Base-by-base conservation (phyloP, 257 asterid species). In the Thymus quinquecostatus region DNA sequence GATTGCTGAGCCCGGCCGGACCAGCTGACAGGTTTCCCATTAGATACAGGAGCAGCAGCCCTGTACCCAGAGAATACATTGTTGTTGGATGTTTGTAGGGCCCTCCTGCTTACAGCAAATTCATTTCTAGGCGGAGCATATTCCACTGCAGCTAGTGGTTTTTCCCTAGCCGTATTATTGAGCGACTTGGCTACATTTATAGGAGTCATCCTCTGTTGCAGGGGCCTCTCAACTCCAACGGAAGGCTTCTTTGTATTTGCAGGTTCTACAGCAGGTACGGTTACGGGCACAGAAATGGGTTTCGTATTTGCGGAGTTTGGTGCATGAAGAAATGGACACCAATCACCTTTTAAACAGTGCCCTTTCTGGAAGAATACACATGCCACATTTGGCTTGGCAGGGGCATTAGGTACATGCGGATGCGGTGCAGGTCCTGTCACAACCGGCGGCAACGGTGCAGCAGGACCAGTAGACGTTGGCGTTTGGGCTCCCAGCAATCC, bases 301-400 rank as follows among this genome's bases (percentile, higher is more conserved):
- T 92, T 88, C 75, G 77, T 84, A 68, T 63, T 82, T 68, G 72
- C 61, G 63, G 86, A 61, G 59, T 71, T 77, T 47, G 96, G 92
- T 41, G 70, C 81, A 59, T 92, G 98, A 71, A 84, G 81, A 72
- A 88, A 92, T 1, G 86, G 89, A 75, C 98, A 92, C 92, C 97
- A 86, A 78, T 92, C 95, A 27, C 98, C 98, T 83, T 83, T 92
- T 43, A 86, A 59, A 67, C 98, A 92, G 75, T 55, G 47, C 30
- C 97, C 96, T 62, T 87, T 87, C 78, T 86, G 97, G 80, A 92
- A 92, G 83, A 84, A 92, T 43, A 90, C 66, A 65, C 98, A 92
- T 4, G 97, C 77, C 40, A 88, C 96, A 14, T 82, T 85, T 57
- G 75, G 97, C 71, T 88, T 92, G 67, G 74, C 70, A n/a, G 92